Conservation (phyloP, 2,329 filamentous ascomycete genomes). For the Monosporascus sp. region DNA sequence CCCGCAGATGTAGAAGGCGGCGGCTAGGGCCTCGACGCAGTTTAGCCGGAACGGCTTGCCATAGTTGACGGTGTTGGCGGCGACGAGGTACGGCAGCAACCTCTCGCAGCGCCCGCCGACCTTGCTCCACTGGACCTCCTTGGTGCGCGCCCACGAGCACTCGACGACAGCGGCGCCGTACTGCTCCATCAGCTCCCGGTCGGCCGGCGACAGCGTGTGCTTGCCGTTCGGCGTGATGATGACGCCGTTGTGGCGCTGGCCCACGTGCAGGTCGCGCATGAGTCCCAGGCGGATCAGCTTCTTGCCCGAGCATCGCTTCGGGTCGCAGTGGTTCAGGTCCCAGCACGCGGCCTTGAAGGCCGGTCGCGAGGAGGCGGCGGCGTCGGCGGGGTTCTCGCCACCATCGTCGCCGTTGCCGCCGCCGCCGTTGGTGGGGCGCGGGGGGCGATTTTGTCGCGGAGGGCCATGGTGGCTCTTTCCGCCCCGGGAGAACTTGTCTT, state of each 20-base stretch:
- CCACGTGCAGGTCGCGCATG: constrained; percentile 88
- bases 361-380: constrained; percentile 38
- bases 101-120: constrained; percentile 94
- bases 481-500: constrained; percentile 72
- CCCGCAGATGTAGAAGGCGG: constrained; percentile 89
- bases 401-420: constrained; percentile 16
- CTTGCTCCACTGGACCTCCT: constrained; percentile 84
- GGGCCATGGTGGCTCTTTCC: constrained; percentile 62
- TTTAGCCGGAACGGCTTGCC: constrained; percentile 93
- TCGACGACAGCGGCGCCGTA: constrained; percentile 94
- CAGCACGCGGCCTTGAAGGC: constrained; percentile 92
- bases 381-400: constrained; percentile 34
- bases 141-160: constrained; percentile 90
- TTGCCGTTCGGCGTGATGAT: constrained; percentile 96
- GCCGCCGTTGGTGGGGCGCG: neutral
- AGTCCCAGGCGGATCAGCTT: constrained; percentile 85
- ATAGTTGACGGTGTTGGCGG: constrained; percentile 96
- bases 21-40: constrained; percentile 90
- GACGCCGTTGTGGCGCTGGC: constrained; percentile 86
- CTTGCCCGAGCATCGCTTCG: constrained; percentile 94
- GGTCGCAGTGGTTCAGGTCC: constrained; percentile 97
- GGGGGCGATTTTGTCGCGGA: constrained; percentile 22
- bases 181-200: constrained; percentile 75
- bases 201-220: constrained; percentile 74
- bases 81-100: constrained; percentile 88